Base-by-base conservation (phyloP, 2,329 filamentous ascomycete species). In the Phialophora chinensis region DNA sequence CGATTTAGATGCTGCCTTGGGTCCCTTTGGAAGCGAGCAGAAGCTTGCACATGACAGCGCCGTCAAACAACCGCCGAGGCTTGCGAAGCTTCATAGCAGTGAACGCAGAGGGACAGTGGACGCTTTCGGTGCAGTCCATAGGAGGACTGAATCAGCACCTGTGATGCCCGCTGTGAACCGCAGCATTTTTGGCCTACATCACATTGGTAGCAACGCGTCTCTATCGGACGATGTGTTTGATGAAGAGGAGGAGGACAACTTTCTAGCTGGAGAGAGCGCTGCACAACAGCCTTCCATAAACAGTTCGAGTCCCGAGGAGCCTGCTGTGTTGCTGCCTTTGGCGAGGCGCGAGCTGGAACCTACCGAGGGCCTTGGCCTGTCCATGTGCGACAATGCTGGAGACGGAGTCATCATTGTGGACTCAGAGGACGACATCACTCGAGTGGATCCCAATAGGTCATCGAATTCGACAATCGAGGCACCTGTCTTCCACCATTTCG, bases 1-100 rank as follows among this genome's bases (percentile, higher is more conserved):
- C 69, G 95, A 99, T 77, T 82, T 99, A 50, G 95, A 99, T 79
- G 94, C 93, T 20, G 95, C 94, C 29, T 84, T 98, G 1, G 93
- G 93, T 1, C 93, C 94, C 0, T 96, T 97, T 78, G 95, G 96
- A 73, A 96, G 93, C 0, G 79, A 81, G 7, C 79, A 80, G 60
- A 79, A 79, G 72, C 59, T 70, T 27, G 75, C 76, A n/a, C 73
- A 75, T 20, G 71, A 74, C 25, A 72, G 71, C 42, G 70, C 73
- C 65, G 20, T 29, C 44, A 62, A 58, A 60, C 66, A 60, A 27
- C 68, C 74, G 2, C 79, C 76, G 62, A 76, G 78, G 6, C 79
- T 81, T 61, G 77, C 78, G 6, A 77, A 80, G 38, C 81, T 84
- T 77, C 82, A 84, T 71, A 83, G 82, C 65, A 81, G 81, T 73